A percentile compares a stretch with the other conserved stretches of the same genome.
These are phyloP conservation scores for Calonectria pteridis DNA, from an alignment of 2,329 filamentous ascomycete genomes.

Conservation along the genomic window DNA sequence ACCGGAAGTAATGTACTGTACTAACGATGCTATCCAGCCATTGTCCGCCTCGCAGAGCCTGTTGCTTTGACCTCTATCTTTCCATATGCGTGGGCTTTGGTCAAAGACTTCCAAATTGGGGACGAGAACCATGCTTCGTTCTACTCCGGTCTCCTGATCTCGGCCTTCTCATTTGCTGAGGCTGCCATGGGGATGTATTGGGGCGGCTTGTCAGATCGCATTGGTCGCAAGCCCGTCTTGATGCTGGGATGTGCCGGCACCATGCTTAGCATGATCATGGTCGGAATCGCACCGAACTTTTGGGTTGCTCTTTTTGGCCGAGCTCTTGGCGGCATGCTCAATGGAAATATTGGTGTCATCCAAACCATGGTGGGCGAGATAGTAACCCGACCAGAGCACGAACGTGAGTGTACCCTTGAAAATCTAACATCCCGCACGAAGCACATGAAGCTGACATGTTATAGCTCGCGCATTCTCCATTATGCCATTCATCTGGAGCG, in stretches of 20 bases:
- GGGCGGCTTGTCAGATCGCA: constrained; percentile 84
- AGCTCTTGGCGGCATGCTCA: constrained; percentile 83
- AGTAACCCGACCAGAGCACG: constrained; percentile 85
- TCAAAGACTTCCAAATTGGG: constrained; percentile 81
- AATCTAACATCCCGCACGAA: not conserved
- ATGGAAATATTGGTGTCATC: constrained; percentile 92
- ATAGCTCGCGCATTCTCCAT: constrained; percentile 86
- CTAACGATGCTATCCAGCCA: constrained; percentile 66
- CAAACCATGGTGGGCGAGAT: constrained; percentile 95
- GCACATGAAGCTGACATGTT: not conserved
- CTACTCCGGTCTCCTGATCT: constrained; percentile 90
- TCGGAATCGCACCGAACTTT: constrained; percentile 86
- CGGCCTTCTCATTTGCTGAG: constrained; percentile 86
- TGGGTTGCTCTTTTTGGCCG: constrained; percentile 85
- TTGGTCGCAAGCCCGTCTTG: constrained; percentile 88
- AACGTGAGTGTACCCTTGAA: constrained; percentile 72
- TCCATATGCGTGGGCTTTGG: constrained; percentile 89
- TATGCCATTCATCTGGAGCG: constrained; percentile 95
- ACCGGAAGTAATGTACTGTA: constrained; percentile 2
- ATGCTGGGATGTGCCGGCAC: constrained; percentile 86
- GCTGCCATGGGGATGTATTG: constrained; percentile 88
- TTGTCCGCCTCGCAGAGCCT: constrained; percentile 92
- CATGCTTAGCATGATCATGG: constrained; percentile 83
- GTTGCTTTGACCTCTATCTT: constrained; percentile 95
- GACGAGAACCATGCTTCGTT: constrained; percentile 82